phyloP scores from a whole-genome alignment of 306 rosid genomes.

The Heteromeles arbutifolia region DNA sequence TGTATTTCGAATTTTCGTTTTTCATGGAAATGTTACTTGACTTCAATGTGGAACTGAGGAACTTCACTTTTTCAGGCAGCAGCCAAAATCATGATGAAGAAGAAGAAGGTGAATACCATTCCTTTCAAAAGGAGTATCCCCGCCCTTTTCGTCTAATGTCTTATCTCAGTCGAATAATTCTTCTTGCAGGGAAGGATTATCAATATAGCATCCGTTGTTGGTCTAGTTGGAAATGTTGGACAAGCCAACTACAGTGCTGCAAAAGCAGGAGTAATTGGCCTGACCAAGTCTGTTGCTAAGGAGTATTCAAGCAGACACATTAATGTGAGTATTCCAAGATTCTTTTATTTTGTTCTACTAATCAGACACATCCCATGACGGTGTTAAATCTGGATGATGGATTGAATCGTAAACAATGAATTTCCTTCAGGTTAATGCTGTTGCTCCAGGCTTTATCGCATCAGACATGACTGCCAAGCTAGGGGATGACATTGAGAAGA shows the following conservation, averaged over 20 bases:
- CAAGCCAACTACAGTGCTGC: constrained; percentile 99
- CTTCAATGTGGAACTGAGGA: constrained; percentile 18
- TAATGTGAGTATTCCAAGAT: constrained; percentile 40
- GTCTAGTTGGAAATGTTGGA: constrained; percentile 84
- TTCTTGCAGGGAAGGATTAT: constrained; percentile 83
- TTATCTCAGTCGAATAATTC: not conserved
- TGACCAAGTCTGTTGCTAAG: constrained; percentile 83
- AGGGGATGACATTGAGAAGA: constrained; percentile 76
- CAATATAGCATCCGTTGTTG: constrained; percentile 93
- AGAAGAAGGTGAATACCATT: constrained; percentile 60
- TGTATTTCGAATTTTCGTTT: constrained; percentile 14
- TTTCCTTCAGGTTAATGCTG: constrained; percentile 75
- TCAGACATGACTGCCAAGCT: constrained; percentile 96
- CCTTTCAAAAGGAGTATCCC: not conserved
- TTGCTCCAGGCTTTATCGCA: constrained; percentile 96
- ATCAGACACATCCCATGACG: constrained; percentile 7
- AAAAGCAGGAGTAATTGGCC: constrained; percentile 97
- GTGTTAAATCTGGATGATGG: constrained; percentile 1
- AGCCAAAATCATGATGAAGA: constrained; percentile 91
- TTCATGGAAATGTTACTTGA: constrained; percentile 5
- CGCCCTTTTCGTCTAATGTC: not conserved
- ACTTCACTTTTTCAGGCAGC: constrained; percentile 57
- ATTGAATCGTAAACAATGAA: constrained; percentile 14
- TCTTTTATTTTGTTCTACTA: not conserved
- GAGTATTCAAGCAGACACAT: constrained; percentile 87